Evolutionary conservation across 352 stramenopile genomes (phyloP).

Genomic region (Phytophthora aleatoria): DNA sequence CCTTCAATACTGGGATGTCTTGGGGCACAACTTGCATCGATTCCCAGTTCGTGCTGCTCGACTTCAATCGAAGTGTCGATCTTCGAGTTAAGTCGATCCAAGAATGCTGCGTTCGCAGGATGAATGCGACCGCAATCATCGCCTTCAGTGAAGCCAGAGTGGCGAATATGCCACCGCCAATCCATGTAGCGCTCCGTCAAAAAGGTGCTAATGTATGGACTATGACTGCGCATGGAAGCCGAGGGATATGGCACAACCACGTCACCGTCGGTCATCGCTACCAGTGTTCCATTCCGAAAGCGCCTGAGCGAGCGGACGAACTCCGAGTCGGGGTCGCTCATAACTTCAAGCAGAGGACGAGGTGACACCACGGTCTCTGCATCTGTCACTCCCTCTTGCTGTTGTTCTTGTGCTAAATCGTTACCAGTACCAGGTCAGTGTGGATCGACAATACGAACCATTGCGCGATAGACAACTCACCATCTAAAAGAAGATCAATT

Average conservation of each 20-base stretch:
- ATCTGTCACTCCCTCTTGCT: constrained; percentile 22
- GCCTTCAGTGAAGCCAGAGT: constrained; percentile 55
- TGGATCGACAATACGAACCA: background rate
- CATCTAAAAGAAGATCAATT: constrained; percentile 69
- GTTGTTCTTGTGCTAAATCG: constrained; percentile 18
- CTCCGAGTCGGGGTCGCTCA: constrained; percentile 61
- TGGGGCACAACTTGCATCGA: constrained; percentile 42
- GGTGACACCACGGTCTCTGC: constrained; percentile 6
- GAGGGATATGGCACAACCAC: constrained; percentile 76
- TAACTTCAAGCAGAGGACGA: constrained; percentile 60
- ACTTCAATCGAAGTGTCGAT: constrained; percentile 53
- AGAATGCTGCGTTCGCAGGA: constrained; percentile 25
- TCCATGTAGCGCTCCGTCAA: constrained; percentile 56
- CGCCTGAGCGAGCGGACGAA: constrained; percentile 59
- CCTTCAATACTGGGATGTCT: constrained; percentile 61
- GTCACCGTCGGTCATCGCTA: constrained; percentile 81
- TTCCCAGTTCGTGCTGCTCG: constrained; percentile 38
- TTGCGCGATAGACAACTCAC: constrained; percentile 22
- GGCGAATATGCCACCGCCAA: constrained; percentile 76
- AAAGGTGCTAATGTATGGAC: constrained; percentile 60
- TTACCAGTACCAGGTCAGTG: constrained; percentile 4
- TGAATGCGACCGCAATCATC: constrained; percentile 1
- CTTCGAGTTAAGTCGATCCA: constrained; percentile 42
- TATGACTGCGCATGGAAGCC: constrained; percentile 73
- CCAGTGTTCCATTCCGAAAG: constrained; percentile 65